phyloP scores from a whole-genome alignment of 192 early-diverging fungal species.

The Coemansia sp. region DNA sequence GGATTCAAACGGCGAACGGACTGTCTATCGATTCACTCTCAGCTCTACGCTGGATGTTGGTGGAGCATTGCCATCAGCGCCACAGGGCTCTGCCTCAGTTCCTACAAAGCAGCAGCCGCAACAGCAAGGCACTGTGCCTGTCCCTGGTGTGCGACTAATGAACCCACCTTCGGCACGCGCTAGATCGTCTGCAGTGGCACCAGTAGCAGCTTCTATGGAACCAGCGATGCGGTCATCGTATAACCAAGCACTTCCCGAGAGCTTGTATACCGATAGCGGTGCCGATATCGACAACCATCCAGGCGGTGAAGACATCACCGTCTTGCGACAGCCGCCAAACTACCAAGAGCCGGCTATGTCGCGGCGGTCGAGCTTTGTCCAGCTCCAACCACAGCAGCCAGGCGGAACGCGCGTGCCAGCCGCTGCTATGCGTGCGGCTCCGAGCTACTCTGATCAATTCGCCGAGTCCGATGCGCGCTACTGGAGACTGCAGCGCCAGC shows the following conservation, averaged over 20 bases:
- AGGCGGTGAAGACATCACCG: constrained; percentile 13
- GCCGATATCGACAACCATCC: constrained; percentile 2
- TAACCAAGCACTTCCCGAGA: neutral
- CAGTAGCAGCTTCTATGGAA: neutral
- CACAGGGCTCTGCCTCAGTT: neutral
- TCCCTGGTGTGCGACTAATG: neutral
- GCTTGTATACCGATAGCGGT: neutral
- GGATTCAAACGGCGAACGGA: constrained; percentile 52
- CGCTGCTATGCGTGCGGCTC: constrained; percentile 11
- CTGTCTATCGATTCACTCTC: constrained; percentile 56
- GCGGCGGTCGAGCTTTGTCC: constrained; percentile 50
- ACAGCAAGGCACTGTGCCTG: constrained; percentile 7
- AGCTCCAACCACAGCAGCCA: constrained; percentile 27
- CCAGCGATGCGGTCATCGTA: neutral
- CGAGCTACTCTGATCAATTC: constrained; percentile 42
- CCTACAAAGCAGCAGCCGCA: constrained; percentile 13
- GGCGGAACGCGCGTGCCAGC: constrained; percentile 23
- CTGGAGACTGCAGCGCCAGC: constrained; percentile 58
- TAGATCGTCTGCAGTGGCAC: neutral
- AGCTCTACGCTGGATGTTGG: constrained; percentile 57
- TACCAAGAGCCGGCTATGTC: constrained; percentile 54
- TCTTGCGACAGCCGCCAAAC: constrained; percentile 46
- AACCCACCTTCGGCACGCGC: neutral
- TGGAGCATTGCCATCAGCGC: constrained; percentile 20
- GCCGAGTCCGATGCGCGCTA: constrained; percentile 53